Base-by-base conservation (phyloP, 805 yeast genomes). In the Kazachstania psychrophila region DNA sequence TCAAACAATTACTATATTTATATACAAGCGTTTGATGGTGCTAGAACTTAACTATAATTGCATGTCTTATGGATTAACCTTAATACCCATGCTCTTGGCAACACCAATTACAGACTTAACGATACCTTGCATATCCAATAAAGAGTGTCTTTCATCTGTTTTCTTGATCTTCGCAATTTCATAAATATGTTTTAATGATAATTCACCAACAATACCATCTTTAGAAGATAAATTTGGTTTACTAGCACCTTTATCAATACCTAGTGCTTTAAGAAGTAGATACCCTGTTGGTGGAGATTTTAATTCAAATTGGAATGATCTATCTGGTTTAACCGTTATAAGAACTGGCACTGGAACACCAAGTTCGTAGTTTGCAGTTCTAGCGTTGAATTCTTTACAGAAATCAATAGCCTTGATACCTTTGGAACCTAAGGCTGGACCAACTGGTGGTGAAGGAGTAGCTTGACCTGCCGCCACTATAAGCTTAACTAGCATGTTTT, bases 331-430 rank as follows among this genome's bases (percentile, higher is more conserved):
- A 27, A 92, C 87, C 0, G 79, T 79, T 34, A 92, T 71, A 28
- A 80, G 61, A 30, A 83, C 88, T 0, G 98, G 98, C 31, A 89
- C 73, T 11, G 98, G 98, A 1, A 75, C 75, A 30, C 95, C 96
- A 12, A 94, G 86, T 36, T 72, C 72, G 55, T 75, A 81, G 46
- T 78, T 77, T 6, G 95, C 94, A 10, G 97, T 87, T 60, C 95
- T 78, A 18, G 98, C 98, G 59, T 92, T 92, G 69, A 92, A 92
- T 58, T 92, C 97, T 62, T 92, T 92, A 66, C 97, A 89, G 54
- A 92, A 92, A 61, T 92, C 98, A 54, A 92, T 92, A 45, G 97
- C 97, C 59, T 92, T 92, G 32, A 92, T 94, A 69, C 98, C 98
- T 61, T 89, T 89, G 41, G 97, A 89, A 48, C 98, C 98, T 34